A percentile compares a stretch with the other conserved stretches of the same genome.
Conservation (phyloP, 345 rosid species). For the Populus ilicifolia region DNA sequence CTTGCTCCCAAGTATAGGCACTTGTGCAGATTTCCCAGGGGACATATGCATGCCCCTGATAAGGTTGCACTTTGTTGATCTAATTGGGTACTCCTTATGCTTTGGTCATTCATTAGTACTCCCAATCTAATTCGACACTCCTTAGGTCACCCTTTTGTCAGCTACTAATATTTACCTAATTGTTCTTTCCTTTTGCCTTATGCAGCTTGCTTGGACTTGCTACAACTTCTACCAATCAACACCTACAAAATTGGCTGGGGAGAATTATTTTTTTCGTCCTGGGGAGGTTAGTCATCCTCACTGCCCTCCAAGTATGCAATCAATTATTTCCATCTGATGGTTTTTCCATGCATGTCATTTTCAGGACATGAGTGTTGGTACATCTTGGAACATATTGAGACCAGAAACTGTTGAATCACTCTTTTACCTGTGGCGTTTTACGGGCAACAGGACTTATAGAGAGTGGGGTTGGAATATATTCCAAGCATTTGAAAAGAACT, state of each 20-base stretch:
- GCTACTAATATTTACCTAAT: not conserved
- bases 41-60: not conserved
- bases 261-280: slow-evolving; percentile 77
- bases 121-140: not conserved
- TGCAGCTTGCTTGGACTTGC: slow-evolving; percentile 98
- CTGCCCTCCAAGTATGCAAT: not conserved
- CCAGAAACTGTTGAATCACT: slow-evolving; percentile 98
- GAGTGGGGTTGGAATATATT: slow-evolving; percentile 99
- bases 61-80: not conserved
- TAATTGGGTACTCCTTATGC: not conserved
- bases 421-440: slow-evolving; percentile 88
- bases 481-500: slow-evolving; percentile 88
- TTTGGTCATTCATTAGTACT: not conserved
- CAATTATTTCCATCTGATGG: not conserved
- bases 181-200: not conserved
- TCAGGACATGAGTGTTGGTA: slow-evolving; percentile 97
- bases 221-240: slow-evolving; percentile 94
- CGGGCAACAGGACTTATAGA: slow-evolving; percentile 88
- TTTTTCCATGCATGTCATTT: not conserved
- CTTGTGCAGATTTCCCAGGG: too few species aligned
- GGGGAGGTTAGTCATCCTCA: slow-evolving; percentile 49
- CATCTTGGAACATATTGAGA: slow-evolving; percentile 93
- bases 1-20: too few species aligned
- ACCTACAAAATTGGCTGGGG: slow-evolving; percentile 91
- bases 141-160: not conserved